Evolutionary conservation across 352 stramenopile genomes (phyloP), one percentile per base, ranked within the genome.

Genomic region (Phytophthora ohioensis): DNA sequence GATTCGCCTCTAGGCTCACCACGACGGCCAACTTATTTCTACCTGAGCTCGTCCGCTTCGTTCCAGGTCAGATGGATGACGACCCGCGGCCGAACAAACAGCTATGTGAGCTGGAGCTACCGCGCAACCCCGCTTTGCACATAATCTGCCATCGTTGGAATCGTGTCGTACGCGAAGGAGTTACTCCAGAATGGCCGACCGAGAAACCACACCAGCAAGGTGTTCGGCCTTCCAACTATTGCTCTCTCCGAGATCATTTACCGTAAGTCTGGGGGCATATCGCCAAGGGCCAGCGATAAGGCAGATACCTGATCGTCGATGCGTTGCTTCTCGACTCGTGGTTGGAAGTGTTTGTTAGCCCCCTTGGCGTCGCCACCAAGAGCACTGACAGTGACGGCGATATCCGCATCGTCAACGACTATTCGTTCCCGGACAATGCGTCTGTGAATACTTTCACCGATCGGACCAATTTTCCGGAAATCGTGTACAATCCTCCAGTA

Each of bases 41-140:
- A 17, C 12, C 60, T 38, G 49, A 59, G 2, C 55, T 67, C 15
- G 31, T 47, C 9, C 49, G 48, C 3, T 30, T 59, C 4, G 35
- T 67, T 35, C 60, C 49, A 10, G 49, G 60, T 10, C 60, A 61
- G 31, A 61, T 31, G 2, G 51, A 35, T 5, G 4, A 34, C 3
- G 49, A 60, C 11, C 49, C 43, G 3, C 41, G 35, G 7, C 61
- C 62, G 9, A 69, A 62, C 52, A 57, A 69, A 41, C 30, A 62
- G 15, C 36, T 69, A 30, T 57, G 38, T 35, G 62, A 69, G 12
- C 43, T 69, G 21, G 21, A 27, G 21, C 21, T 27, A 5, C 52
- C n/a, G 2, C 17, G 6, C 15, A 51, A 51, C 17, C 45, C n/a
- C 21, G 21, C 21, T 27, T 27, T 27, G 21, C 21, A 27, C 21